Evolutionary conservation across 129 eudicot genomes (phyloP).

Genomic region (sunflower (Helianthus annuus)): HanXRQr2.0-SUNRISE NC_035440.2:59473799-59474298

Average conservation of each 20-base stretch:
- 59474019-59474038: neutral
- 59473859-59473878: conserved; percentile 34
- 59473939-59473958: neutral
- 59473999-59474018: too few relatives aligned
- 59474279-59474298: too few relatives aligned
- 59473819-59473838: conserved; percentile 24
- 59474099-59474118: conserved; percentile 12
- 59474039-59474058: neutral
- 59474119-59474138: conserved; percentile 7
- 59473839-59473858: conserved; percentile 17
- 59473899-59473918: conserved; percentile 29
- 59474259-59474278: neutral
- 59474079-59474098: neutral
- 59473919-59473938: conserved; percentile 26
- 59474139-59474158: neutral
- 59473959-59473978: too few relatives aligned
- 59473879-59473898: conserved; percentile 40
- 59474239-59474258: neutral
- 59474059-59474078: neutral
- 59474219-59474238: neutral
- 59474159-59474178: conserved; percentile 2
- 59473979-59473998: too few relatives aligned
- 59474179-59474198: neutral
- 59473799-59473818: conserved; percentile 25
- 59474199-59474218: neutral